phyloP scores from a whole-genome alignment of 2,329 filamentous ascomycete genomes.

The Sordariomycetes sp. region DNA sequence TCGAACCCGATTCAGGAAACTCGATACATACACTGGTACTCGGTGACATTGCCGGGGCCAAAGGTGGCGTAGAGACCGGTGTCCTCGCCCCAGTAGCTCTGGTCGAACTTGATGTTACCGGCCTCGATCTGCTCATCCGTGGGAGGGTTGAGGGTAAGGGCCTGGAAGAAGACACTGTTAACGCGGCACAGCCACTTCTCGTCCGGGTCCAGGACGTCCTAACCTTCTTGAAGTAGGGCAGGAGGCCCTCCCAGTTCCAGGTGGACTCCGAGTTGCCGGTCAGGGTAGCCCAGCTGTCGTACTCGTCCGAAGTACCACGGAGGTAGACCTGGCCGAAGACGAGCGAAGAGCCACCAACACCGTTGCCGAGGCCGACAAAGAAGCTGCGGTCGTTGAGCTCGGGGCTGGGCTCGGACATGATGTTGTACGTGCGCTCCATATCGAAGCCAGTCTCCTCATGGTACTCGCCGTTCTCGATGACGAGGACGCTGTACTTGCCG shows the following conservation, averaged over 20 bases:
- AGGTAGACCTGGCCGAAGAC: constrained; percentile 15
- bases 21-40: background rate
- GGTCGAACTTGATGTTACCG: constrained; percentile 10
- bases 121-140: constrained; percentile 7
- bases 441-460: constrained; percentile 3
- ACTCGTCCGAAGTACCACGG: constrained; percentile 14
- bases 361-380: constrained; percentile 12
- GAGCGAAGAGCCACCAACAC: constrained; percentile 15
- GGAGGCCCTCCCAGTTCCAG: constrained; percentile 15
- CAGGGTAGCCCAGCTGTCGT: constrained; percentile 11
- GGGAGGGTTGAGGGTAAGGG: constrained; percentile 10
- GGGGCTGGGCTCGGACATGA: constrained; percentile 15
- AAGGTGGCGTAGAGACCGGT: constrained; percentile 6
- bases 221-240: constrained; percentile 16
- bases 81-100: constrained; percentile 10
- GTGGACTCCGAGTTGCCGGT: constrained; percentile 5
- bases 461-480: constrained; percentile 2
- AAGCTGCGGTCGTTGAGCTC: constrained; percentile 13
- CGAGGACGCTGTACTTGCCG: constrained; percentile 4
- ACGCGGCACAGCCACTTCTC: background rate
- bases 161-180: constrained; percentile 2
- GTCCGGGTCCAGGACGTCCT: background rate
- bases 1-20: background rate
- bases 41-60: constrained; percentile 6
- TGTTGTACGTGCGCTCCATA: constrained; percentile 12